A percentile compares a stretch with the other conserved stretches of the same genome.
These are phyloP conservation scores for Oryza coarctata DNA, from an alignment of 176 grass and related monocot genomes.

Conservation along the genomic window DNA sequence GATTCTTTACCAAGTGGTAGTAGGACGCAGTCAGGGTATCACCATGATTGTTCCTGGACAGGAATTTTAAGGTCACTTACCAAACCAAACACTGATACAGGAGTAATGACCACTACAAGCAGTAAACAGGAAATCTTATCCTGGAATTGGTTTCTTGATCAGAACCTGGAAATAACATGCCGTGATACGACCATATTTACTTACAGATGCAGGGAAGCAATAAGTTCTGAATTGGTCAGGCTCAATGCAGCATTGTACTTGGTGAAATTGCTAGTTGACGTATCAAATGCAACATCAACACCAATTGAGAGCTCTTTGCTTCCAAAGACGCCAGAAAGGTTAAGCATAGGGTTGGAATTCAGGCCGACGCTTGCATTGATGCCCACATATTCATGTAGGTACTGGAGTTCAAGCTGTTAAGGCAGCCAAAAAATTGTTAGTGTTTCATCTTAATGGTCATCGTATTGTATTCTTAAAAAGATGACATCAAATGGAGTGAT, in stretches of 20 bases:
- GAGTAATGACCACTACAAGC: conserved; percentile 7
- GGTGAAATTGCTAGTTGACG: conserved; percentile 59
- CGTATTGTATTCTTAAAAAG: background rate
- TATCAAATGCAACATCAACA: conserved; percentile 76
- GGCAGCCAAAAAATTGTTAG: conserved; percentile 16
- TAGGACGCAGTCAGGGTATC: conserved; percentile 69
- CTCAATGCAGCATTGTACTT: conserved; percentile 79
- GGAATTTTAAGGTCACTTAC: conserved; percentile 29
- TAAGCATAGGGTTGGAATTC: conserved; percentile 74
- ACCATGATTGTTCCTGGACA: conserved; percentile 68
- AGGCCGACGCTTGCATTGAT: conserved; percentile 63
- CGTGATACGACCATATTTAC: conserved; percentile 12
- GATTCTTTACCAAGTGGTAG: conserved; percentile 64
- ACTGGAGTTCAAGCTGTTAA: conserved; percentile 73
- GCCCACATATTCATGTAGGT: conserved; percentile 62
- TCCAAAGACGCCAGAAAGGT: conserved; percentile 72
- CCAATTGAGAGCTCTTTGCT: conserved; percentile 64
- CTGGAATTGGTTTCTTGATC: background rate
- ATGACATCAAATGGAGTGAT: background rate
- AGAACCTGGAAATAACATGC: background rate
- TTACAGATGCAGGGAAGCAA: conserved; percentile 71
- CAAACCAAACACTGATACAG: background rate
- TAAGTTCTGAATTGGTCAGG: conserved; percentile 58
- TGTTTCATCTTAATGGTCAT: background rate
- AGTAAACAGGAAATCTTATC: background rate